These are phyloP conservation scores for Leptosphaerulina australis DNA, from an alignment of 2,329 filamentous ascomycete genomes.

Conservation along the genomic window DNA sequence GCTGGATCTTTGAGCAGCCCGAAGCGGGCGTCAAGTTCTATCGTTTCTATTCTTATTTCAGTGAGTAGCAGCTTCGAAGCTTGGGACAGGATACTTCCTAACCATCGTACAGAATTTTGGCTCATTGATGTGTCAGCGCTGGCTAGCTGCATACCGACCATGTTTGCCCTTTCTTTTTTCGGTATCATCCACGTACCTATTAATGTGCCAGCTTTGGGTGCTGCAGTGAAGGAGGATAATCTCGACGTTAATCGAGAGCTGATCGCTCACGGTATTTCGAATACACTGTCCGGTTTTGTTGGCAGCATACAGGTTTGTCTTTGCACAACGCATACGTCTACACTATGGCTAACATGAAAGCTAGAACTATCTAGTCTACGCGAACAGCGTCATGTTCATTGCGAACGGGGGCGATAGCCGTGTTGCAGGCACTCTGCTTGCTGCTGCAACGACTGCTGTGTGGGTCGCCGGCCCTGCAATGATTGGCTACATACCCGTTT, in stretches of 20 bases:
- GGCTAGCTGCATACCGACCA: conserved; percentile 83
- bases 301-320: conserved; percentile 75
- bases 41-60: conserved; percentile 95
- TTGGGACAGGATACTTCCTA: not conserved
- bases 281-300: conserved; percentile 81
- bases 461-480: conserved; percentile 85
- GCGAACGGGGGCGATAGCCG: conserved; percentile 87
- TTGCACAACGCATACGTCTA: not conserved
- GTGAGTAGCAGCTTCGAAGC: conserved; percentile 57
- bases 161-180: conserved; percentile 97
- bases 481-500: conserved; percentile 93
- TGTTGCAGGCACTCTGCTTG: conserved; percentile 83
- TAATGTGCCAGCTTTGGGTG: conserved; percentile 91
- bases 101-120: conserved; percentile 67
- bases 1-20: conserved; percentile 92
- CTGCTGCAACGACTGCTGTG: conserved; percentile 76
- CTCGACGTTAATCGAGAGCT: conserved; percentile 89
- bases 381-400: conserved; percentile 97
- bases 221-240: conserved; percentile 90
- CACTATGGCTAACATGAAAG: conserved; percentile 24
- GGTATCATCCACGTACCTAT: conserved; percentile 96
- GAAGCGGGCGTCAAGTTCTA: conserved; percentile 90
- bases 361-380: conserved; percentile 94
- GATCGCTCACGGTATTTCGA: conserved; percentile 90
- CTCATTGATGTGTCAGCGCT: conserved; percentile 84